Base-by-base conservation (phyloP, 306 rosid genomes). In the Cajanus cajan region DNA sequence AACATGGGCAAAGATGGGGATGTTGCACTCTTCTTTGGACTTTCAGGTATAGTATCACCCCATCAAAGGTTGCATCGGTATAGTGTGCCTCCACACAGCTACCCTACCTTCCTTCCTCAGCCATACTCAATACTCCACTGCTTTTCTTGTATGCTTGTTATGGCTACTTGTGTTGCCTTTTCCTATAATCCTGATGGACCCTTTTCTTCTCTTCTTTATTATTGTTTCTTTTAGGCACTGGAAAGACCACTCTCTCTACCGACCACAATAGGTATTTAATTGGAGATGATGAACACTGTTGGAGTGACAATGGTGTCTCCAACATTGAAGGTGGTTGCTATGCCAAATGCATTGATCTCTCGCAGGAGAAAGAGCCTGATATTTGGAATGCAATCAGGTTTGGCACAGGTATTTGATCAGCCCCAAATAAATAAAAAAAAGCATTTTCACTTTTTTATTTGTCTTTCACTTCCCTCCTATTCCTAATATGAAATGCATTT, bases 251-350 rank as follows among this genome's bases (percentile, higher is more conserved):
- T 59, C 85, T 89, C 33, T 94, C 98, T 0, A 94, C 97, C 0
- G 97, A 94, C 68, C 93, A 89, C 44, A 94, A 94, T 48, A 72
- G 97, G 83, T 94, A 76, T 64, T 79, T 94, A 15, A 90, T 94
- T 1, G 97, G 98, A 69, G 98, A 94, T 76, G 97, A 94, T 79
- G 98, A 94, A 67, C 98, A 94, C 39, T 90, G 96, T 40, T 92
- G 98, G 96, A 76, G 94, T 68, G 89, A 89, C 15, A 89, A 78
- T 45, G 91, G 98, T 70, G 97, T 94, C 51, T 92, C 97, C 18
- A 94, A 94, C 79, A 94, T 92, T 18, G 98, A 91, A 90, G 97
- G 98, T 43, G 98, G 98, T n/a, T 94, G 97, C 85, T 92, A 94
- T 78, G 98, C 98, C 24, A 94, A 94, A 83, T 94, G 98, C 86